Evolutionary conservation across 2,329 filamentous ascomycete species (phyloP), one percentile per base, ranked within the genome.

Genomic region (Biscogniauxia marginata): DNA sequence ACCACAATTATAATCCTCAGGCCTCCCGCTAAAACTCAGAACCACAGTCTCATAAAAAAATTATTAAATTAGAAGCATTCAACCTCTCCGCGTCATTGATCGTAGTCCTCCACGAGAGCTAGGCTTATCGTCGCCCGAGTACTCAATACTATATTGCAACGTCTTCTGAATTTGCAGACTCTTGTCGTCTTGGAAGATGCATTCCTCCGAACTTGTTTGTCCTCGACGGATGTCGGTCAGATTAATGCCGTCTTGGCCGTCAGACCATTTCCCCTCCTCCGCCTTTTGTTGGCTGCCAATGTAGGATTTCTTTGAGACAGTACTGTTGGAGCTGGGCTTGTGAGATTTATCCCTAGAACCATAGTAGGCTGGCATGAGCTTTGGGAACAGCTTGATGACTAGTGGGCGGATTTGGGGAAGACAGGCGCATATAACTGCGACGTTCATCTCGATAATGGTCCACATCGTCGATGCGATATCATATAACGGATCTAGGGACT

Each of bases 391-490:
- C 46, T 60, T 67, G 34, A 67, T 55, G 16, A 72, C 57, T 1
- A 72, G 55, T 0, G 66, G 66, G 0, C 68, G 65, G 11, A 73
- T 65, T 50, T 69, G 68, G 0, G 71, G 71, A 7, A 74, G 65
- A 48, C 71, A 74, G 9, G 72, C 71, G 50, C 71, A 74, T 16
- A 73, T 60, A 22, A 74, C 70, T 6, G 71, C 71, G 7, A 73
- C 65, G 56, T 71, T 73, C 69, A 73, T 72, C 60, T 74, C 72
- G 34, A 73, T 71, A n/a, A 71, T 55, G 7, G 71, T 71, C 71
- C 71, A 74, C 66, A 71, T 72, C 1, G 67, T 70, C 13, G 69
- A 70, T 3, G 65, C 59, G 7, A 73, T 67, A 19, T 72, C 67
- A 49, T 66, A 72, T 1, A 65, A 63, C 7, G 63, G 63, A 50